Percentiles rank a stretch among this genome's conserved stretches.
Evolutionary conservation across 2,329 filamentous ascomycete genomes (phyloP).

Genomic region (Geosmithia flava): DNA sequence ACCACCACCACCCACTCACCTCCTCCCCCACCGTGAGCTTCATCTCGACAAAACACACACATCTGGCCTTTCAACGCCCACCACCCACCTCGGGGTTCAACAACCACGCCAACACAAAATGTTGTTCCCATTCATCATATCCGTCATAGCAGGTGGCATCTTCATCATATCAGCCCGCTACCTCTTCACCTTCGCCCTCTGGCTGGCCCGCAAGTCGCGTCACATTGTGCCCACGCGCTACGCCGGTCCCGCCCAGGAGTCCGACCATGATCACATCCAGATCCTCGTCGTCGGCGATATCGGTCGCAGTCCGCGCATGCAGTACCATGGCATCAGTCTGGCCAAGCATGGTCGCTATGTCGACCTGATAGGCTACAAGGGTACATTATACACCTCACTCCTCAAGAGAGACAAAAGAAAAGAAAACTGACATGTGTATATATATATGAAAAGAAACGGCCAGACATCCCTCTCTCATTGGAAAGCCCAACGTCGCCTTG

Average conservation of each 20-base stretch:
- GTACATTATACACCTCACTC: slow-evolving; percentile 28
- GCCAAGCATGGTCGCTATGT: slow-evolving; percentile 71
- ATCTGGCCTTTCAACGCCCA: too few species aligned
- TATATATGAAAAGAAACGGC: slow-evolving; percentile 58
- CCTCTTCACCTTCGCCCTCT: slow-evolving; percentile 8
- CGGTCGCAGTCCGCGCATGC: slow-evolving; percentile 92
- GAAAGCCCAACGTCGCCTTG: slow-evolving; percentile 57
- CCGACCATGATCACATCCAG: slow-evolving; percentile 44
- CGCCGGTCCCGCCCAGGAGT: slow-evolving; percentile 14
- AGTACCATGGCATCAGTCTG: slow-evolving; percentile 92
- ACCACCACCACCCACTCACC: too few species aligned
- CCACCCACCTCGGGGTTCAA: too few species aligned
- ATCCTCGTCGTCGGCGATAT: slow-evolving; percentile 91
- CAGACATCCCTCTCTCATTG: slow-evolving; percentile 63
- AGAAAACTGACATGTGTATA: neutral
- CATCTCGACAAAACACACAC: too few species aligned
- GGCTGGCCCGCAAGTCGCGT: slow-evolving; percentile 10
- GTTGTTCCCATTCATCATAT: slow-evolving; percentile 18
- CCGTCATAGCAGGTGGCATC: slow-evolving; percentile 19
- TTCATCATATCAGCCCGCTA: slow-evolving; percentile 17
- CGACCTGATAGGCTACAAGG: slow-evolving; percentile 78
- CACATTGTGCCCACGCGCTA: slow-evolving; percentile 20
- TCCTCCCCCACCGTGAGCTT: neutral
- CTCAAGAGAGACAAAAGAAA: neutral
- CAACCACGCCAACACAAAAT: too few species aligned